Base-by-base conservation (phyloP, 129 eudicot species). In the Glebionis coronaria region DNA sequence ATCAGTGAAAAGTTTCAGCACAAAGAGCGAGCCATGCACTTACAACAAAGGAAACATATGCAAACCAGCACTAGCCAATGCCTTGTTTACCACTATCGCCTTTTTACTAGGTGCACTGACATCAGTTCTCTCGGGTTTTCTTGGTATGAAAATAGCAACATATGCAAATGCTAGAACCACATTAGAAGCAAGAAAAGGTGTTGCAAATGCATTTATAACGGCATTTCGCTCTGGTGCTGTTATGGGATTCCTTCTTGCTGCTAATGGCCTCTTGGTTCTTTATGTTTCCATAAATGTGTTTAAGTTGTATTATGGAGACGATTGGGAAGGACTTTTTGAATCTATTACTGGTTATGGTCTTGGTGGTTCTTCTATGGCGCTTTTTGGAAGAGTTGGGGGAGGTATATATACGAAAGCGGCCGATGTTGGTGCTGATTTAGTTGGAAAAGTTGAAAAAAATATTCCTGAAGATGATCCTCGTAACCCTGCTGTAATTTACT, bases 381-480 rank as follows among this genome's bases (percentile, higher is more conserved):
- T 82, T 47, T 82, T 82, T 70, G 87, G 87, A 65, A 82, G 87
- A 75, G 87, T 82, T 44, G 87, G 87, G 38, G 87, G 87, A 56
- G 87, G 87, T 38, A 82, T 82, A 51, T 82, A 82, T 64, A 82
- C 87, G 19, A 82, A 82, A 82, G 87, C 87, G 35, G 87, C 87
- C 1, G 87, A 82, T 70, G 83, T 82, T 74, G 87, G 87, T 46
- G 87, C 87, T 47, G 87, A 82, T 56, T 70, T 82, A 29, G 87
- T 82, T 9, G 87, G 87, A 10, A 82, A 82, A 75, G 72, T 82
- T 38, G 87, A 82, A 78, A 71, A 60, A 40, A 82, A 82, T 51
- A 82, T 82, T 53, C 86, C 86, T 50, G 86, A 82, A 70, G 87
- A 82, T 61, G 87, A 82, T 74, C 87, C 87, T 9, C 81, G 87